phyloP scores from a whole-genome alignment of 2,329 filamentous ascomycete genomes.

The Clonostachys chloroleuca region DNA sequence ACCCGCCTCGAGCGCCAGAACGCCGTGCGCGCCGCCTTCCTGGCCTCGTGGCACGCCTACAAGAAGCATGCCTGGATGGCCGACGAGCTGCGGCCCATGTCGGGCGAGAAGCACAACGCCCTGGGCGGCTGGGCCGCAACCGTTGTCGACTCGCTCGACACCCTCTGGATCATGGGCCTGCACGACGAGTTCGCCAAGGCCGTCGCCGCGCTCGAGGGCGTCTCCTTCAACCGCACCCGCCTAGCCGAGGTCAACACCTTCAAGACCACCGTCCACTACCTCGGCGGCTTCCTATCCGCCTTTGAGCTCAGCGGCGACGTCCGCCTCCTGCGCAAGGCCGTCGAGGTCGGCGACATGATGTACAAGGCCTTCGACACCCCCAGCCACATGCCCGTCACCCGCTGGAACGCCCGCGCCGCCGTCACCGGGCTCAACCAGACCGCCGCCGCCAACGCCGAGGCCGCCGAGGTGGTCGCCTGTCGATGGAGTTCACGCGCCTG shows the following conservation, averaged over 20 bases:
- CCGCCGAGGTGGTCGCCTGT: conserved; percentile 74
- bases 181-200: conserved; percentile 77
- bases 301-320: conserved; percentile 81
- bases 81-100: conserved; percentile 78
- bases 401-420: conserved; percentile 29
- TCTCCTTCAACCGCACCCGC: conserved; percentile 76
- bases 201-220: conserved; percentile 60
- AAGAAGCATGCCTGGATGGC: conserved; percentile 75
- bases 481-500: conserved; percentile 84
- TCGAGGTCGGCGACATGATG: conserved; percentile 74
- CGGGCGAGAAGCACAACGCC: conserved; percentile 64
- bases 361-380: conserved; percentile 87
- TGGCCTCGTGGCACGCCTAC: conserved; percentile 68
- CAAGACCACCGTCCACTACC: conserved; percentile 86
- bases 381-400: conserved; percentile 78
- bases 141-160: conserved; percentile 77
- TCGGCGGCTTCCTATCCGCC: conserved; percentile 79
- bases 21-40: conserved; percentile 4
- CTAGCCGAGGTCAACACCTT: conserved; percentile 78
- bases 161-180: conserved; percentile 82
- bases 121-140: conserved; percentile 93
- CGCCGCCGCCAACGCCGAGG: conserved; percentile 41
- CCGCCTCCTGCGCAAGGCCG: conserved; percentile 70
- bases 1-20: conserved; percentile 13
- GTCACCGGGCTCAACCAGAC: conserved; percentile 37